Base-by-base conservation (phyloP, 2,329 filamentous ascomycete genomes). In the Bipolaris zeicola region DNA sequence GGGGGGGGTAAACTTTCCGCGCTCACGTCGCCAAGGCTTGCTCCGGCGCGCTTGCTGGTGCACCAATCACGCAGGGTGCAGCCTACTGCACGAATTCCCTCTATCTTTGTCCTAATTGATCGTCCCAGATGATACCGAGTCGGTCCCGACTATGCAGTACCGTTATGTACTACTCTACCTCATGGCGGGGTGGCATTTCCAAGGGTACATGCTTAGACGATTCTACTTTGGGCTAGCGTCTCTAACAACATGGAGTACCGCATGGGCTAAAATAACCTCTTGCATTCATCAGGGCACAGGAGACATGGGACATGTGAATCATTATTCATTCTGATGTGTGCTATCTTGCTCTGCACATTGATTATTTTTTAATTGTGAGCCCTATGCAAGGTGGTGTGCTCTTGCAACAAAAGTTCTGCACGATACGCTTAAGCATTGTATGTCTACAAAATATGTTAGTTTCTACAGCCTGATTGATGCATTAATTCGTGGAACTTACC, bases 391-490 rank as follows among this genome's bases (percentile, higher is more conserved):
- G 48, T 55, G 28, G 28, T 49, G 55, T 55, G 62, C 66, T 65
- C 63, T 62, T 43, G 41, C 53, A 45, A 18, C 55, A 52, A 48
- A 61, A 46, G 48, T 53, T 28, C 44, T 61, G 60, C 60, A 60
- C 61, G 58, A 38, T 51, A 51, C 58, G 55, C 64, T 66, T 96
- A 98, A 84, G 91, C 95, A 82, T 92, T 90, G 86, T 99, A 99
- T 70, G 93, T 98, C 62, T 64, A 18, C 22, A 14, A 33, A 11
- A 18, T 11, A 33, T 22, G 56, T 55, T 50, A 60, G 53, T 34
- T 31, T 24, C 6, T 28, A 28, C 42, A 20, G 3, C 28, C 5
- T 18, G 24, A 33, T 13, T 2, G 6, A 33, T 42, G 10, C 42
- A 7, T 6, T 13, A 3, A 20, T 44, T 8, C 24, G 14, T 10